A percentile compares a stretch with the other conserved stretches of the same genome.
Conservation (phyloP, 352 stramenopile species). For the Pythium sukuiense region DNA sequence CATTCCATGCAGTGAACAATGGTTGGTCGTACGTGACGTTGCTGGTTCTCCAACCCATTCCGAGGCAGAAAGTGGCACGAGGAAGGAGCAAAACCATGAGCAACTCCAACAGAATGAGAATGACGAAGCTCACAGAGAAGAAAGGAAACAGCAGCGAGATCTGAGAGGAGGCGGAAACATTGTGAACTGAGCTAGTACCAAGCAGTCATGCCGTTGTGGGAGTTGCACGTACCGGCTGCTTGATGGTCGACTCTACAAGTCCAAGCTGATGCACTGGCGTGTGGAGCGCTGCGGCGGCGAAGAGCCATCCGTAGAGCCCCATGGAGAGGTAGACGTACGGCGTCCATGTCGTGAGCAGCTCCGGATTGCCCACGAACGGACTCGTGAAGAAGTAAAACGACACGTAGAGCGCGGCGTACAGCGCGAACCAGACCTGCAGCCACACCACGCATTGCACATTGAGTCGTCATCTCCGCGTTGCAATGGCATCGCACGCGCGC, state of each 20-base stretch:
- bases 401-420: slow-evolving; percentile 78
- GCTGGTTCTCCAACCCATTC: slow-evolving; percentile 61
- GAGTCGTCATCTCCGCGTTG: neutral
- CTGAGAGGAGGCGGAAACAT: slow-evolving; percentile 23
- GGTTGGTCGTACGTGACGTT: slow-evolving; percentile 59
- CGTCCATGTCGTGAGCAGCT: slow-evolving; percentile 84
- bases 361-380: slow-evolving; percentile 81
- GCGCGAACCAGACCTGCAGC: slow-evolving; percentile 73
- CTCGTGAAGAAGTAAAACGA: slow-evolving; percentile 91
- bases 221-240: slow-evolving; percentile 63
- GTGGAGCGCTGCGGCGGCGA: slow-evolving; percentile 72
- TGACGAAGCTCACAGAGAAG: slow-evolving; percentile 80
- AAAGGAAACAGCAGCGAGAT: slow-evolving; percentile 87
- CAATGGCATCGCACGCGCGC: neutral
- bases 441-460: neutral
- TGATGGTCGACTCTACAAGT: slow-evolving; percentile 78
- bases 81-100: slow-evolving; percentile 65
- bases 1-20: neutral
- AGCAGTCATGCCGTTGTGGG: neutral
- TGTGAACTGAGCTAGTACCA: neutral
- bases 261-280: slow-evolving; percentile 71
- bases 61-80: slow-evolving; percentile 48
- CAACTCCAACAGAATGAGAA: slow-evolving; percentile 71
- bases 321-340: slow-evolving; percentile 89
- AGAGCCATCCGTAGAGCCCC: slow-evolving; percentile 83